These are phyloP conservation scores for Ilyonectria robusta DNA, from an alignment of 2,329 filamentous ascomycete genomes.

Conservation along the genomic window DNA sequence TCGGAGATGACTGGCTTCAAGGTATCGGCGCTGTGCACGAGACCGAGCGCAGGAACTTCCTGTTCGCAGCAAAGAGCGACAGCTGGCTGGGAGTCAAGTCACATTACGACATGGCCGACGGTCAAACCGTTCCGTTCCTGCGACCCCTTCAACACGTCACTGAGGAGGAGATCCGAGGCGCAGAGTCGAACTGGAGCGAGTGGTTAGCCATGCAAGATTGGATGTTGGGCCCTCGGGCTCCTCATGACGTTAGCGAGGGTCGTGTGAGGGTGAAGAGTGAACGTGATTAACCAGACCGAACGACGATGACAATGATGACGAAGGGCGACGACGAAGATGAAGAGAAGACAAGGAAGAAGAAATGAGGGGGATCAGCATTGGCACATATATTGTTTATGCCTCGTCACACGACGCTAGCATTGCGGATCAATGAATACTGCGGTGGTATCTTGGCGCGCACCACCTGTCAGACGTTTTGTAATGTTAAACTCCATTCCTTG, in stretches of 20 bases:
- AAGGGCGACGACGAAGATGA: background rate
- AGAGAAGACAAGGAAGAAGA: background rate
- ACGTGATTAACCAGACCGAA: slow-evolving; percentile 27
- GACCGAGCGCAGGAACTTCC: slow-evolving; percentile 91
- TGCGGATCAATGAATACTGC: slow-evolving; percentile 15
- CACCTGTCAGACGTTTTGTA: slow-evolving; percentile 10
- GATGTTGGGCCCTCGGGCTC: slow-evolving; percentile 92
- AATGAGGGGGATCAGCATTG: background rate
- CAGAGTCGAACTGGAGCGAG: slow-evolving; percentile 90
- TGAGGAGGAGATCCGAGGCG: slow-evolving; percentile 84
- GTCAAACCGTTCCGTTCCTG: slow-evolving; percentile 90
- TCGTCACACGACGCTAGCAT: slow-evolving; percentile 20
- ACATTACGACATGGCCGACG: slow-evolving; percentile 87
- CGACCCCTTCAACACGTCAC: slow-evolving; percentile 83
- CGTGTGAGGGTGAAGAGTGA: slow-evolving; percentile 52
- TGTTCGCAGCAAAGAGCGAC: slow-evolving; percentile 94
- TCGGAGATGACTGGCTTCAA: slow-evolving; percentile 90
- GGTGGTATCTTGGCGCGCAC: slow-evolving; percentile 10
- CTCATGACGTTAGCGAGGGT: slow-evolving; percentile 53
- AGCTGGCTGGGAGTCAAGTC: slow-evolving; percentile 91
- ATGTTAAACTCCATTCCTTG: slow-evolving; percentile 28
- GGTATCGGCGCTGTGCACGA: slow-evolving; percentile 89
- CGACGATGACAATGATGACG: background rate
- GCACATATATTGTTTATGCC: slow-evolving; percentile 2
- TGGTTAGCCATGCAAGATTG: slow-evolving; percentile 98